Evolutionary conservation across 441 rosid genomes (phyloP).

Genomic region (Daphne laureola): DNA sequence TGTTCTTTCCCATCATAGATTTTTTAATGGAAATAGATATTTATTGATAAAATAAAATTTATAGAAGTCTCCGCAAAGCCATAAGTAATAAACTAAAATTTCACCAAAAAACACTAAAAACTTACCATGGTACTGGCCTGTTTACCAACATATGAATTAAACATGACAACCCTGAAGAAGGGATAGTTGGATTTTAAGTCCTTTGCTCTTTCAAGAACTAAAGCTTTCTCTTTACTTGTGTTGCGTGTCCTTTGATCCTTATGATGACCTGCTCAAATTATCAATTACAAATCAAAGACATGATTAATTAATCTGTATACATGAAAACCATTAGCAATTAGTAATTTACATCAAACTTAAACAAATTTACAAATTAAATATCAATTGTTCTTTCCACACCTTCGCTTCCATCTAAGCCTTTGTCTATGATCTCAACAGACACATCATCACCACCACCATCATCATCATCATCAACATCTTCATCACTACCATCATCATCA

Average conservation of each 20-base stretch:
- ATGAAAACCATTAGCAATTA: no score
- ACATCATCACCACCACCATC: neutral
- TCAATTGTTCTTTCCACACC: no score
- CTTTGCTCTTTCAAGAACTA: constrained; percentile 10
- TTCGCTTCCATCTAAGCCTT: neutral
- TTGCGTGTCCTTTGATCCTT: neutral
- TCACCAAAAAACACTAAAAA: neutral
- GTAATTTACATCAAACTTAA: no score
- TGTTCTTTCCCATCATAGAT: no score
- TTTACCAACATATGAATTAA: neutral
- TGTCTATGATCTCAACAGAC: neutral
- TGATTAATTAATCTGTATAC: no score
- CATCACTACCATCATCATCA: neutral
- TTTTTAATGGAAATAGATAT: no score
- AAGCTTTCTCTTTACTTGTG: constrained; percentile 2
- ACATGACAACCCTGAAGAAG: constrained; percentile 15
- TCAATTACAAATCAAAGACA: neutral
- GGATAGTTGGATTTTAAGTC: constrained; percentile 16
- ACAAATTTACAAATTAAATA: no score
- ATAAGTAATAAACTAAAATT: no score
- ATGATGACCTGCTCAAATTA: neutral
- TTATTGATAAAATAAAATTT: no score
- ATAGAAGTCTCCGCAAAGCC: no score
- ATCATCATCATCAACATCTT: neutral
- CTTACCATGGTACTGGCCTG: constrained; percentile 6